phyloP scores from a whole-genome alignment of 2,329 filamentous ascomycete genomes.

The Seiridium unicorne region DNA sequence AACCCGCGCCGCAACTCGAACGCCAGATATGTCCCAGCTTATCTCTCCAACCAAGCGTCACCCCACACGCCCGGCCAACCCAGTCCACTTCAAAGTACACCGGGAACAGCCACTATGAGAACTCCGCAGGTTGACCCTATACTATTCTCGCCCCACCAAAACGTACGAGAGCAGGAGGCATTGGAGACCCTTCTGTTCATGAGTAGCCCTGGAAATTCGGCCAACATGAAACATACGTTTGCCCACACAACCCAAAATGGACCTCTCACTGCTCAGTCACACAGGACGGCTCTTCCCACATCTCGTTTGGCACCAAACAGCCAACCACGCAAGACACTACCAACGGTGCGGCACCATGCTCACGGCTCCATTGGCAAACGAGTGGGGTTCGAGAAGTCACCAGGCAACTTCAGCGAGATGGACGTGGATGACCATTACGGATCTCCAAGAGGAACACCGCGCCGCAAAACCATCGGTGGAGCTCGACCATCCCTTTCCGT shows the following conservation, averaged over 20 bases:
- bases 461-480: conserved; percentile 41
- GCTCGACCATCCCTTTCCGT: conserved; percentile 38
- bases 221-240: conserved; percentile 57
- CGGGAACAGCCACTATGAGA: conserved; percentile 29
- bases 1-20: conserved; percentile 51
- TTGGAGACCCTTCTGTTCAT: conserved; percentile 79
- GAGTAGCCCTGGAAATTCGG: conserved; percentile 74
- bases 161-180: conserved; percentile 74
- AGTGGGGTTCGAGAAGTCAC: conserved; percentile 47
- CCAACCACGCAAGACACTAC: conserved; percentile 50
- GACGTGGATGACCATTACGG: conserved; percentile 39
- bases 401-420: conserved; percentile 43
- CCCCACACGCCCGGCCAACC: conserved; percentile 37
- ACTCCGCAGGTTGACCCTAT: conserved; percentile 48
- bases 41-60: conserved; percentile 49
- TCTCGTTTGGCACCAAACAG: conserved; percentile 28
- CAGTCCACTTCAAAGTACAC: conserved; percentile 37
- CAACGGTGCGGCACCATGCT: conserved; percentile 43
- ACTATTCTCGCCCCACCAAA: conserved; percentile 67
- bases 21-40: conserved; percentile 45
- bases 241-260: conserved; percentile 34
- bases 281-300: conserved; percentile 43
- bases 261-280: conserved; percentile 14
- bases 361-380: conserved; percentile 35
- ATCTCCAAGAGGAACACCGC: conserved; percentile 39